Conservation (phyloP, 495 filamentous ascomycete genomes). For the Pseudomonodictys pantanalensis region DNA sequence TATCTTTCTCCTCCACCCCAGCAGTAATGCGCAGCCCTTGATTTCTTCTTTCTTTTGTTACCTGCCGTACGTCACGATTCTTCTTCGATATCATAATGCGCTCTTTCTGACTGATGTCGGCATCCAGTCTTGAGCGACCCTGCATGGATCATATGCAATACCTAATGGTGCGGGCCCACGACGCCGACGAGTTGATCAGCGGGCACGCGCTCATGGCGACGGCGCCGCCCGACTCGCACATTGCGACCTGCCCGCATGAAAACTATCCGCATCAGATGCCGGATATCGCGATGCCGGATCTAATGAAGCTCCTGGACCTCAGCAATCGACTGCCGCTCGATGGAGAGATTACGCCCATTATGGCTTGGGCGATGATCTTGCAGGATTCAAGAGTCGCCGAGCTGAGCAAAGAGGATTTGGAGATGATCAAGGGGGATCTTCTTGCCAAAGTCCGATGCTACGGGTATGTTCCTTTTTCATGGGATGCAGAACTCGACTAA, state of each 20-base stretch:
- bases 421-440: conserved; percentile 67
- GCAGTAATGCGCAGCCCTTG: conserved; percentile 34
- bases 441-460: conserved; percentile 84
- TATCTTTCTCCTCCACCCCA: conserved; percentile 65
- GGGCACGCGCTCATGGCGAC: conserved; percentile 90
- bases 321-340: conserved; percentile 81
- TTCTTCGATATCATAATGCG: background rate
- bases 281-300: conserved; percentile 68
- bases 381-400: conserved; percentile 64
- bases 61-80: conserved; percentile 5
- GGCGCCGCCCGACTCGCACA: conserved; percentile 65
- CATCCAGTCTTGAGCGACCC: conserved; percentile 78
- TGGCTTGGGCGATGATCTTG: conserved; percentile 84
- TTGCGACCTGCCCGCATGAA: conserved; percentile 40
- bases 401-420: conserved; percentile 67
- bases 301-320: conserved; percentile 76
- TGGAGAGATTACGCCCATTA: conserved; percentile 93
- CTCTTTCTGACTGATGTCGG: conserved; percentile 12
- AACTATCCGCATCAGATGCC: conserved; percentile 56
- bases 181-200: conserved; percentile 48
- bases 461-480: conserved; percentile 61
- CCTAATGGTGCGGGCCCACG: conserved; percentile 58
- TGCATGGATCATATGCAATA: conserved; percentile 94
- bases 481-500: conserved; percentile 4
- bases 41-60: conserved; percentile 28